Evolutionary conservation across 148 eudicot species (phyloP), one percentile per base, ranked within the genome.

Genomic region (Spergularia marina): DNA sequence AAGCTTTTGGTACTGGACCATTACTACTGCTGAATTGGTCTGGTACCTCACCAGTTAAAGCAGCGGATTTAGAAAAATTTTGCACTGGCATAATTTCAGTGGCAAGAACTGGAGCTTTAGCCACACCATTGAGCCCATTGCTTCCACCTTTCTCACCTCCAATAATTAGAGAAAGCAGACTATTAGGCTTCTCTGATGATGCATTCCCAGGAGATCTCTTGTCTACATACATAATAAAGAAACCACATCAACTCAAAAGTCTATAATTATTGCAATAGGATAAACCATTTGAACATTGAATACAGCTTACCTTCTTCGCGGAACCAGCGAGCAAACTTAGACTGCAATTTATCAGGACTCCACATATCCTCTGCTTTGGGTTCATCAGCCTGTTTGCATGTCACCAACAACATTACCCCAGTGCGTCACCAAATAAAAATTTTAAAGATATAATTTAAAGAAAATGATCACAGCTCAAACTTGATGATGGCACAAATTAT

Each of bases 301-400:
- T 18, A 53, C 36, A 68, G 68, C 72, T 64, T 85, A 95, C 99
- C 98, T 58, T 92, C 99, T 82, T 88, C 94, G 56, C 65, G 78
- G 79, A 96, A 96, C 97, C 97, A 96, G 41, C 81, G 82, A 71
- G 93, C 85, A 83, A 96, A 96, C 81, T 91, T 96, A 74, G 99
- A 88, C 34, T 82, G 86, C 65, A 62, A 82, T 21, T 73, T 65
- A 44, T 73, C 63, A 66, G 90, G 79, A 88, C 82, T 85, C 89
- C 84, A 77, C 30, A 76, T 71, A 62, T 82, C 94, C 76, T 80
- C 88, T 53, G 81, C 81, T 73, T 86, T 79, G 39, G 82, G 58
- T 75, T 85, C 87, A 59, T 58, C 82, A 88, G 89, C 77, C 70
- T 52, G 78, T 47, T 73, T 78, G 51, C 40, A 65, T 21, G 36